Conservation (phyloP, 108 stramenopile species). For the Skeletonema potamos region DNA sequence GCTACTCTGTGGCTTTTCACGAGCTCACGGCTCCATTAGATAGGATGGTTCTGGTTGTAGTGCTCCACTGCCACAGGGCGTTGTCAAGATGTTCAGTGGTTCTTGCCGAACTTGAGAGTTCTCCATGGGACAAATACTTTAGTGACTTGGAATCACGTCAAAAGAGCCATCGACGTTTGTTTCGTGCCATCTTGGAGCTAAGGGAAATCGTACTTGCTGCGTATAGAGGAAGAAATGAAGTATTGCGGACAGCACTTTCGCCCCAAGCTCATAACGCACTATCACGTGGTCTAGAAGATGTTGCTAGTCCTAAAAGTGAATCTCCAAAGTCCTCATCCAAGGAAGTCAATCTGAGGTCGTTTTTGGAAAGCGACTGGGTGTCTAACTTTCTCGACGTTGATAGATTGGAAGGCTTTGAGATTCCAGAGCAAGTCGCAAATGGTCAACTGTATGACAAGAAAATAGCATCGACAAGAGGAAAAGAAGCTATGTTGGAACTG, state of each 20-base stretch:
- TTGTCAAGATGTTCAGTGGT: conserved; percentile 67
- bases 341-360: conserved; percentile 50
- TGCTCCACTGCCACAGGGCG: conserved; percentile 75
- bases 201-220: conserved; percentile 70
- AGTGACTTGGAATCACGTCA: conserved; percentile 50
- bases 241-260: conserved; percentile 57
- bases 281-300: conserved; percentile 50
- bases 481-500: conserved; percentile 49
- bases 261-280: conserved; percentile 56
- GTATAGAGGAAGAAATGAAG: conserved; percentile 59
- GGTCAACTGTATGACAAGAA: conserved; percentile 22
- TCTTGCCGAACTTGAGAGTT: conserved; percentile 63
- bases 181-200: conserved; percentile 61
- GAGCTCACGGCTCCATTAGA: conserved; percentile 68
- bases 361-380: conserved; percentile 65
- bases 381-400: conserved; percentile 55
- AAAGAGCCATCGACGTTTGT: conserved; percentile 46
- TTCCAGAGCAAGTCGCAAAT: conserved; percentile 57
- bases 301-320: conserved; percentile 3
- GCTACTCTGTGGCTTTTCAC: conserved; percentile 62
- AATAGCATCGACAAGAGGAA: conserved; percentile 32
- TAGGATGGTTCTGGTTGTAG: conserved; percentile 63
- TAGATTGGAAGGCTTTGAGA: conserved; percentile 12
- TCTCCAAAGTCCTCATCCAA: conserved; percentile 23
- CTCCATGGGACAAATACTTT: conserved; percentile 55